These are phyloP conservation scores for Apophysomyces trapeziformis DNA, from an alignment of 371 early-diverging fungal genomes.

Conservation along the genomic window DNA sequence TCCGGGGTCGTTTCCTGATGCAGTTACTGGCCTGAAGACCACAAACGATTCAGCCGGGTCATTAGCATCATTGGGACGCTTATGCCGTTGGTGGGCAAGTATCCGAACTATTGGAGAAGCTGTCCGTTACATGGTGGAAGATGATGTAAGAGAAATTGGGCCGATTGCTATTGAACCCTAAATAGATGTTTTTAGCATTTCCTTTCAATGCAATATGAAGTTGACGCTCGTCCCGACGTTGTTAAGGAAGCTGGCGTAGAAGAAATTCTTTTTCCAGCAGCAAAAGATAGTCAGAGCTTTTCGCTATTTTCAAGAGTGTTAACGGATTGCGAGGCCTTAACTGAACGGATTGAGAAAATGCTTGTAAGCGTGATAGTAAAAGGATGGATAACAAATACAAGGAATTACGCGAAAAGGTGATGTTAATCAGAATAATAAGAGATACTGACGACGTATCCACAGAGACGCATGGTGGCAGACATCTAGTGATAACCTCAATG, in stretches of 20 bases:
- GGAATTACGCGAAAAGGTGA: slow-evolving; percentile 65
- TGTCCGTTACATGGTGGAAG: slow-evolving; percentile 60
- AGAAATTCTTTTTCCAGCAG: background rate
- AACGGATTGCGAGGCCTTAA: slow-evolving; percentile 33
- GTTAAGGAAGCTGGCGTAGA: slow-evolving; percentile 12
- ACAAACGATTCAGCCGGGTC: slow-evolving; percentile 39
- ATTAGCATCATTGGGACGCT: slow-evolving; percentile 44
- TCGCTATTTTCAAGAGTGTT: slow-evolving; percentile 31
- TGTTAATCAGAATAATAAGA: background rate
- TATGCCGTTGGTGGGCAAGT: slow-evolving; percentile 61
- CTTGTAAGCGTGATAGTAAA: slow-evolving; percentile 59
- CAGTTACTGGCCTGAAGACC: slow-evolving; percentile 52
- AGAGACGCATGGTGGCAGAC: slow-evolving; percentile 41
- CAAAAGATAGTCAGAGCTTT: background rate
- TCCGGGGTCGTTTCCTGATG: slow-evolving; percentile 56
- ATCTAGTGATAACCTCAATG: slow-evolving; percentile 27
- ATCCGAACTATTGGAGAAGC: slow-evolving; percentile 40
- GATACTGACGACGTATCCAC: background rate
- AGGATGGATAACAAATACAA: slow-evolving; percentile 61
- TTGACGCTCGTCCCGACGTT: slow-evolving; percentile 27
- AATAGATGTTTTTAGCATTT: slow-evolving; percentile 48
- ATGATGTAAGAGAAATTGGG: slow-evolving; percentile 42
- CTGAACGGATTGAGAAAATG: slow-evolving; percentile 54
- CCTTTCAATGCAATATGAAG: slow-evolving; percentile 56
- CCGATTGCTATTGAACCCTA: slow-evolving; percentile 2